Percentiles rank a stretch among this genome's conserved stretches.
phyloP scores from a whole-genome alignment of 2,329 filamentous ascomycete species.

The Fusarium redolens region DNA sequence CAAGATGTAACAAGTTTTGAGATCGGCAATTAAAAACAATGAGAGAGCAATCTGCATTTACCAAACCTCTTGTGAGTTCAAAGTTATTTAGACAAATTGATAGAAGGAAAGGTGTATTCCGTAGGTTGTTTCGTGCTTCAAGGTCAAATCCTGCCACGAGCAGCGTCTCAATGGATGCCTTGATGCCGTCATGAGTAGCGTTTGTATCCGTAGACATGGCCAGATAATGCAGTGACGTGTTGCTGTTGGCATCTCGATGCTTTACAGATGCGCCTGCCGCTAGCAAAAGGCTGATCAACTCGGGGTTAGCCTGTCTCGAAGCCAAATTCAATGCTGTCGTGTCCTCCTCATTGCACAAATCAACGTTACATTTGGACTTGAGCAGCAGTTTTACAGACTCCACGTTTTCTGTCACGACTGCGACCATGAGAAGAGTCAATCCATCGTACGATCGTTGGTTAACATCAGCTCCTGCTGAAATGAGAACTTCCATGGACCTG shows the following conservation, averaged over 20 bases:
- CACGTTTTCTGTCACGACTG: fast-evolving
- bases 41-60: neutral
- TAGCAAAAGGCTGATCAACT: slow-evolving; percentile 3
- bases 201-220: fast-evolving
- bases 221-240: neutral
- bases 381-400: slow-evolving; percentile 5
- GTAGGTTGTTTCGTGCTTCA: neutral
- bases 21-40: fast-evolving
- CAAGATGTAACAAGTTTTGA: neutral
- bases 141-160: neutral
- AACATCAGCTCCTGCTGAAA: slow-evolving; percentile 19
- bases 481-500: neutral
- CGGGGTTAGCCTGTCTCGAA: fast-evolving
- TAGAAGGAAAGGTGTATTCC: fast-evolving
- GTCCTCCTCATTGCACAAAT: fast-evolving
- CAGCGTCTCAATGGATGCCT: neutral
- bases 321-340: neutral
- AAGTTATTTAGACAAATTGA: fast-evolving
- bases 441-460: neutral
- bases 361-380: neutral
- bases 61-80: neutral
- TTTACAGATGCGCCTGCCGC: slow-evolving; percentile 8
- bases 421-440: neutral
- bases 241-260: fast-evolving
- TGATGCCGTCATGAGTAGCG: fast-evolving